A percentile compares a stretch with the other conserved stretches of the same genome.
Conservation (phyloP, 257 asterid species). For the Marsdenia floribunda region DNA sequence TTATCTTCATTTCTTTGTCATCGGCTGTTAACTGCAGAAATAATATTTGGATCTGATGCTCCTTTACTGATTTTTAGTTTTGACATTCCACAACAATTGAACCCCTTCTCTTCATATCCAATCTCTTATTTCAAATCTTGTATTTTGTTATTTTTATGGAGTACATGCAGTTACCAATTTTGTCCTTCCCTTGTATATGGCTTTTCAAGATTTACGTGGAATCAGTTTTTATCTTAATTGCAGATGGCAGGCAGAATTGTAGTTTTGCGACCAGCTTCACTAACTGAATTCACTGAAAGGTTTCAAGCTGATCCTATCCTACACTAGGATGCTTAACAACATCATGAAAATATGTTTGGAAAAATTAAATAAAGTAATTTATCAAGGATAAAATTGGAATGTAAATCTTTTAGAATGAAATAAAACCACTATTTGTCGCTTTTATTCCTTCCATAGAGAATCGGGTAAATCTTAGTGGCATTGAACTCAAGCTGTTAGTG, state of each 20-base stretch:
- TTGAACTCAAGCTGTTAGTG: not conserved
- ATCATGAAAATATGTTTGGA: constrained; percentile 2
- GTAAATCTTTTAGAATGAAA: not conserved
- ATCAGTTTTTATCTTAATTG: constrained; percentile 13
- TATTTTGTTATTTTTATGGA: not conserved
- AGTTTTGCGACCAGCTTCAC: constrained; percentile 67
- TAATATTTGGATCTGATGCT: not conserved
- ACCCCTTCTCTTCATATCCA: not conserved
- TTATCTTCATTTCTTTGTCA: not conserved
- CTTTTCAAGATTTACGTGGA: not conserved
- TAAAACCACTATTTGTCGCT: constrained; percentile 2
- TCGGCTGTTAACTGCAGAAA: not conserved
- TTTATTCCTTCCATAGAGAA: not conserved
- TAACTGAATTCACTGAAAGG: constrained; percentile 73
- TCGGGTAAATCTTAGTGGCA: not conserved
- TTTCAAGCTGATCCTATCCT: constrained; percentile 22
- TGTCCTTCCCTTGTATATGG: not conserved
- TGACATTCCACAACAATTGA: not conserved
- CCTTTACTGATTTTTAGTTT: not conserved
- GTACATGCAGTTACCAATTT: not conserved
- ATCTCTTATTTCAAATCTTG: not conserved
- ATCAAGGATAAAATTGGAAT: not conserved
- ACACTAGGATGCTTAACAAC: constrained; percentile 14
- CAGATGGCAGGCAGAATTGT: constrained; percentile 91
- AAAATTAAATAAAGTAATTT: constrained; percentile 3